These are phyloP conservation scores for Yamadazyma sp. DNA, from an alignment of 1,139 yeast genomes.

Conservation along the genomic window DNA sequence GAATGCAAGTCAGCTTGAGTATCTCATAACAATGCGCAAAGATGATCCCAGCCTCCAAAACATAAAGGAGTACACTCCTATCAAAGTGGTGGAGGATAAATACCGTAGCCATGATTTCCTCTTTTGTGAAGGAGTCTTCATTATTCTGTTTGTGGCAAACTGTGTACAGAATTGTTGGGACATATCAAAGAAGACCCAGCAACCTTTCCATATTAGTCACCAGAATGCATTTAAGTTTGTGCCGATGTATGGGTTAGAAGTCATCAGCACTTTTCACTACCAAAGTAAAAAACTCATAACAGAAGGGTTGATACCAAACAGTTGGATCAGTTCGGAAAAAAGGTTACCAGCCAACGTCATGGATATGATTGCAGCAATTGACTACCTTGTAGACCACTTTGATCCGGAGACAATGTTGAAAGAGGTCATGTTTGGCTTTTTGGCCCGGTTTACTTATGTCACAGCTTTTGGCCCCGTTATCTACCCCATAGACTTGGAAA, in stretches of 20 bases:
- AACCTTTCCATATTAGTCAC: neutral
- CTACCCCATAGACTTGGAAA: slow-evolving; percentile 2
- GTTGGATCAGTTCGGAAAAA: slow-evolving; percentile 1
- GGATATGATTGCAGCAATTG: neutral
- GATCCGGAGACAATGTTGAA: slow-evolving; percentile 4
- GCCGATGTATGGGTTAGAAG: slow-evolving; percentile 3
- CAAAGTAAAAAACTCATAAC: neutral
- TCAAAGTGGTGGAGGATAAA: neutral
- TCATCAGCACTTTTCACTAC: slow-evolving; percentile 3
- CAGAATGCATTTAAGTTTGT: neutral
- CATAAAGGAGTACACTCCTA: neutral
- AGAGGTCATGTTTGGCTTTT: slow-evolving; percentile 5
- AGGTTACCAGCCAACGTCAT: slow-evolving; percentile 1
- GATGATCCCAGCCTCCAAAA: neutral
- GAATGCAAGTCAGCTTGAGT: neutral
- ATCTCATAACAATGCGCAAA: neutral
- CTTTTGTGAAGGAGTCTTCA: neutral
- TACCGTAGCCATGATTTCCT: neutral
- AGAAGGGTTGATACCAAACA: slow-evolving; percentile 3
- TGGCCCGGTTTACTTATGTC: slow-evolving; percentile 2
- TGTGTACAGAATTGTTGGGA: neutral
- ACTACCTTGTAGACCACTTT: neutral
- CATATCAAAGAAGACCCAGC: neutral
- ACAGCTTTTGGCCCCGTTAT: slow-evolving; percentile 3
- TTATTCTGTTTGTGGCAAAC: neutral